phyloP scores from a whole-genome alignment of 1,284 basidiomycete genomes.

The Rhodotorula mucilaginosa region DNA sequence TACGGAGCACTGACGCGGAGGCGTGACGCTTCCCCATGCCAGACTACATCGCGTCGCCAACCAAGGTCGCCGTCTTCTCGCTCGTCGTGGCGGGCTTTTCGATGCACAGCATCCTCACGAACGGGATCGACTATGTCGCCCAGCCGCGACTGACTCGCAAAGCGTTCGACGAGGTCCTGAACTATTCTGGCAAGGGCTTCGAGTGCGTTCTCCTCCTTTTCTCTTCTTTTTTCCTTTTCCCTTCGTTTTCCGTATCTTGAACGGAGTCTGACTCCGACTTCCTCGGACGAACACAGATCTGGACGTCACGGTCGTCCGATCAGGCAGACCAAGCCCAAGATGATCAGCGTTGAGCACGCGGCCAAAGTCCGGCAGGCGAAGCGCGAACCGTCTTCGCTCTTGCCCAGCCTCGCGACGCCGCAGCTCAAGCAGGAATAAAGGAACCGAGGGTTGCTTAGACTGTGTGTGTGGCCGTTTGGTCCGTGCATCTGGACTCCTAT shows the following conservation, averaged over 20 bases:
- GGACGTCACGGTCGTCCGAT: constrained; percentile 64
- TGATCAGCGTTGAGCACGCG: constrained; percentile 23
- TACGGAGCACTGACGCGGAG: constrained; percentile 22
- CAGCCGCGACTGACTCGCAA: constrained; percentile 79
- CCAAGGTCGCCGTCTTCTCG: constrained; percentile 64
- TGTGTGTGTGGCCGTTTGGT: not conserved
- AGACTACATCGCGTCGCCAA: constrained; percentile 27
- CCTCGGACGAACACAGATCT: constrained; percentile 47
- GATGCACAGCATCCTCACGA: constrained; percentile 67
- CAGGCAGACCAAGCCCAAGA: constrained; percentile 3
- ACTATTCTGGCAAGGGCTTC: constrained; percentile 83
- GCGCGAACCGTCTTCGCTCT: constrained; percentile 20
- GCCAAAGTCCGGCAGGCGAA: constrained; percentile 23
- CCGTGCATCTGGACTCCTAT: too few species aligned
- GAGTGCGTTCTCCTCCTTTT: constrained; percentile 48
- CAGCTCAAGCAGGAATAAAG: constrained; percentile 22
- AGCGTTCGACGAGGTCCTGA: constrained; percentile 76
- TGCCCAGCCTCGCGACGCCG: constrained; percentile 16
- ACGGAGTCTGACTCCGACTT: not conserved
- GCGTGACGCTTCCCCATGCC: not conserved
- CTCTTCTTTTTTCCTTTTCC: not conserved
- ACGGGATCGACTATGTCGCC: constrained; percentile 83
- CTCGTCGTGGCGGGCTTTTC: constrained; percentile 58
- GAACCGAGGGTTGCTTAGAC: too few species aligned
- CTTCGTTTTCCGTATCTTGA: not conserved